These are phyloP conservation scores for Fusarium chlamydosporum DNA, from an alignment of 2,329 filamentous ascomycete species.

Conservation along the genomic window DNA sequence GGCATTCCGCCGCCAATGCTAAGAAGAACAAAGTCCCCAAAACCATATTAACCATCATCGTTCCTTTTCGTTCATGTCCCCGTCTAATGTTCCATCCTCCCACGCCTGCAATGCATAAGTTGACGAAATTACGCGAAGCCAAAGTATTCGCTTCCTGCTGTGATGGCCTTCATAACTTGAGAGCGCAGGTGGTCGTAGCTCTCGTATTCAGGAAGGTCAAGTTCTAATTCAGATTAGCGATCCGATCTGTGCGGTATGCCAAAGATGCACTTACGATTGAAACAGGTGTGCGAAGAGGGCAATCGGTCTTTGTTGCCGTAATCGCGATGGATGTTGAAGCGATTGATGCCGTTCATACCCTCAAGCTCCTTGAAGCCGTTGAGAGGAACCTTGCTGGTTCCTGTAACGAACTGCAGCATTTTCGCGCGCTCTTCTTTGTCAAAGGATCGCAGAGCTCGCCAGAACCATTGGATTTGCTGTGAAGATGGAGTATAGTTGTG, in stretches of 20 bases:
- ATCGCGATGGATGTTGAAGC: slow-evolving; percentile 99
- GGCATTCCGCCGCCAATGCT: slow-evolving; percentile 29
- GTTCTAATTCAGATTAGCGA: slow-evolving; percentile 73
- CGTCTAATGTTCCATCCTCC: slow-evolving; percentile 37
- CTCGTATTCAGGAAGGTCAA: slow-evolving; percentile 98
- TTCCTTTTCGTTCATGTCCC: slow-evolving; percentile 19
- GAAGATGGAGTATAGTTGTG: slow-evolving; percentile 97
- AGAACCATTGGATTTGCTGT: slow-evolving; percentile 99
- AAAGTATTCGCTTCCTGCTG: slow-evolving; percentile 97
- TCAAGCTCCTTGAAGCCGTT: slow-evolving; percentile 99
- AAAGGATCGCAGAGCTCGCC: slow-evolving; percentile 95
- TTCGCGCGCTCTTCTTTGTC: slow-evolving; percentile 99
- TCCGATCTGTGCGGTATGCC: slow-evolving; percentile 54
- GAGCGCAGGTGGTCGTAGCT: slow-evolving; percentile 91
- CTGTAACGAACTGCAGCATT: slow-evolving; percentile 96
- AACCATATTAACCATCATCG: slow-evolving; percentile 23
- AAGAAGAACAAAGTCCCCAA: slow-evolving; percentile 21
- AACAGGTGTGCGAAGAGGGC: slow-evolving; percentile 97
- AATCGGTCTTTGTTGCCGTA: slow-evolving; percentile 96
- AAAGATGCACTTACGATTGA: slow-evolving; percentile 86
- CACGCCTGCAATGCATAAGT: slow-evolving; percentile 42
- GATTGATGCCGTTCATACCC: slow-evolving; percentile 98
- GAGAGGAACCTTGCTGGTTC: slow-evolving; percentile 96
- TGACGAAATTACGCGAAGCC: slow-evolving; percentile 81
- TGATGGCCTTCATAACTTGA: slow-evolving; percentile 94